Base-by-base conservation (phyloP, 768 basidiomycete genomes). In the Scleroderma citrinum region DNA sequence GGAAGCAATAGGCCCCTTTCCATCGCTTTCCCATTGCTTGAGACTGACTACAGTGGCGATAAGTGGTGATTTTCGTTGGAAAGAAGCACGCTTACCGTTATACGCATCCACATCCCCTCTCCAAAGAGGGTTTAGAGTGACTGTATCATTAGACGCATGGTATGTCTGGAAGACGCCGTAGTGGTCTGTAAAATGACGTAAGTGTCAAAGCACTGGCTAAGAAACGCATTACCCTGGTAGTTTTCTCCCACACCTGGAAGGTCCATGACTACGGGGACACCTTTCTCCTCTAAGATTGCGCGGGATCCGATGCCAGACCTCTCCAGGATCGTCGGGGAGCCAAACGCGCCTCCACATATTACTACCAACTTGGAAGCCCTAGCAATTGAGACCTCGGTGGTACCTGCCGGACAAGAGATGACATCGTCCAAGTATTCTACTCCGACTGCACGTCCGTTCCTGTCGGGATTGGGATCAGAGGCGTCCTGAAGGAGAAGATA, bases 241-340 rank as follows among this genome's bases (percentile, higher is more conserved):
- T 72, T 70, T 47, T 71, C 68, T 8, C 75, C 75, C 2, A 76
- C 73, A 1, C 73, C 72, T 19, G 69, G 66, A 5, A 75, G 56
- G 41, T 75, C 64, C 2, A 71, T 60, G 2, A 67, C n/a, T 0
- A 60, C 58, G 16, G 58, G 20, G 26, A 76, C 53, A 0, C 62
- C 64, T 16, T 54, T 53, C 13, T 57, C 23, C 38, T 60, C 48
- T 0, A 76, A 64, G 1, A 69, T 37, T 0, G 54, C 53, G 39
- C 51, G 51, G 5, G 60, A 51, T 2, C 75, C 75, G 13, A 76
- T 68, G 0, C 75, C 75, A 2, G 72, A 80, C 3, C 81, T 69
- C 56, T 83, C 77, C 7, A 85, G 70, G 17, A 84, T 71, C 42
- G 69, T 67, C 0, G 80, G 73, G 0, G 73, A 73, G 12, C 73